phyloP scores from a whole-genome alignment of 192 early-diverging fungal species.

The Entrophospora sp. region DNA sequence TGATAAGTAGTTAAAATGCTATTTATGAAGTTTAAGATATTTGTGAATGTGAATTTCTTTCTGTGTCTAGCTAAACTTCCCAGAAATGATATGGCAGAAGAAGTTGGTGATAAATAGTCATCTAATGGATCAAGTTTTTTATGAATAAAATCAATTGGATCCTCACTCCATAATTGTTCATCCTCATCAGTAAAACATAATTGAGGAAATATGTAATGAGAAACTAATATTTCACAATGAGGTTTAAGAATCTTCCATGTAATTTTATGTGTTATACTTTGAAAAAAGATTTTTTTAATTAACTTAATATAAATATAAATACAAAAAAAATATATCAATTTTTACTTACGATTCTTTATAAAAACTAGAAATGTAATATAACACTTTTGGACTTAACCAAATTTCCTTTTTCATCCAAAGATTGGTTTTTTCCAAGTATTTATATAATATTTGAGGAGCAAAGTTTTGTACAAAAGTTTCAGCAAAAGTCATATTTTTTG shows the following conservation, averaged over 20 bases:
- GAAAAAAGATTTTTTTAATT: conserved; percentile 40
- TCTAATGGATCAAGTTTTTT: conserved; percentile 66
- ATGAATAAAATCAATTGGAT: conserved; percentile 88
- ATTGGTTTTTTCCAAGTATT: conserved; percentile 82
- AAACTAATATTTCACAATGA: conserved; percentile 68
- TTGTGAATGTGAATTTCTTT: conserved; percentile 68
- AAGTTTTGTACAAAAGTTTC: conserved; percentile 78
- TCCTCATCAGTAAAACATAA: conserved; percentile 83
- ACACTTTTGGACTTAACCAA: conserved; percentile 66
- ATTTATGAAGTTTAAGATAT: conserved; percentile 75
- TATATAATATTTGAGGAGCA: conserved; percentile 81
- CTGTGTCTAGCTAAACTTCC: conserved; percentile 69
- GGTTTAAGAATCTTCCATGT: conserved; percentile 90
- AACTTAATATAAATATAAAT: conserved; percentile 68
- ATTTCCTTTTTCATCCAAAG: conserved; percentile 56
- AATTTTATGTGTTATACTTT: conserved; percentile 72
- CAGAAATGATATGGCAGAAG: conserved; percentile 70
- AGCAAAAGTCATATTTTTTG: conserved; percentile 58
- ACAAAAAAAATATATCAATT: too few species aligned
- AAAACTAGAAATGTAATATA: conserved; percentile 65
- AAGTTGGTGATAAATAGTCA: conserved; percentile 70
- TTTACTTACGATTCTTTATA: conserved; percentile 61
- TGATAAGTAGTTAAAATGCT: conserved; percentile 59
- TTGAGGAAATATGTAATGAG: conserved; percentile 89
- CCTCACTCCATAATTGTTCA: conserved; percentile 84